These are phyloP conservation scores for Krasilnikovozyma curviuscula DNA, from an alignment of 768 basidiomycete species.

Conservation along the genomic window DNA sequence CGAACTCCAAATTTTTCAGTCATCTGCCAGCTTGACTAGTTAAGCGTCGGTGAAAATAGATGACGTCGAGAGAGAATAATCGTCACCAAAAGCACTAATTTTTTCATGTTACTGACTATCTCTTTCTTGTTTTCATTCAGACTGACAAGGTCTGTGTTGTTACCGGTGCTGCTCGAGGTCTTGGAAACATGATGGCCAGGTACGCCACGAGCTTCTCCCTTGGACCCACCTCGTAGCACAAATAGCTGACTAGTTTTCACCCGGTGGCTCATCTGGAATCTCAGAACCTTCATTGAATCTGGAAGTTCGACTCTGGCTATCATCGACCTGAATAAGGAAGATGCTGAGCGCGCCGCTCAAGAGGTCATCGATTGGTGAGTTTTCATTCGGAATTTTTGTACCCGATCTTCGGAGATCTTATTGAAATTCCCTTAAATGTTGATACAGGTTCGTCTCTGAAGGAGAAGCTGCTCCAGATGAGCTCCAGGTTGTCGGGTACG, in stretches of 20 bases:
- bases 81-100: constrained; percentile 5
- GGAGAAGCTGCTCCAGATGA: constrained; percentile 39
- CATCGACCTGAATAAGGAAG: constrained; percentile 55
- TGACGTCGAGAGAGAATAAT: not conserved
- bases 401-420: not conserved
- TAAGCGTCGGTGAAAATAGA: not conserved
- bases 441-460: constrained; percentile 20
- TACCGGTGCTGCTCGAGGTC: constrained; percentile 78
- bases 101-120: not conserved
- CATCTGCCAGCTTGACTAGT: not conserved
- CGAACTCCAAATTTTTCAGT: not conserved
- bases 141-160: constrained; percentile 59
- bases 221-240: too few species aligned
- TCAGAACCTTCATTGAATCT: constrained; percentile 69
- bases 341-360: constrained; percentile 46
- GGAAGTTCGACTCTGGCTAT: constrained; percentile 65
- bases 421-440: not conserved
- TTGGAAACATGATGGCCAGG: constrained; percentile 81
- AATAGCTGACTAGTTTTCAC: too few species aligned
- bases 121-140: not conserved
- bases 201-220: too few species aligned
- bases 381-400: constrained; percentile 10
- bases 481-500: constrained; percentile 51
- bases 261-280: too few species aligned
- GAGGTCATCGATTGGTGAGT: constrained; percentile 45